Base-by-base conservation (phyloP, 2,329 filamentous ascomycete species). In the Hysterium pulicare region DNA sequence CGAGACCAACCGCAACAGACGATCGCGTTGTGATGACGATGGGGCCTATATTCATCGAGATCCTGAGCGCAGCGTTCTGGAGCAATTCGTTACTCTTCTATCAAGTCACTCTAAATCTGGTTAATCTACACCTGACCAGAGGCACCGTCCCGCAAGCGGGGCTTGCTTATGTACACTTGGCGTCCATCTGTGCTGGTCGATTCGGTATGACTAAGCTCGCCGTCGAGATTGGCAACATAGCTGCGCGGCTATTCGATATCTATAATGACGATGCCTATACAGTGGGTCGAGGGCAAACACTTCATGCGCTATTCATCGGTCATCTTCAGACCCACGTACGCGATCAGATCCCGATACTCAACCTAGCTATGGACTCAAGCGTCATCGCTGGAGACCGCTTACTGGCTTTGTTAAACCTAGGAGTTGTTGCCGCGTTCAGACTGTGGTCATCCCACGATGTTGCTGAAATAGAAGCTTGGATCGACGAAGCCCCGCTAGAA, bases 41-140 rank as follows among this genome's bases (percentile, higher is more conserved):
- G 2, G 86, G 84, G 3, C 82, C 84, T 5, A 80, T 90, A 3
- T 70, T 90, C 13, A 76, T 82, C 1, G 84, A 90, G 65, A 78
- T 86, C 10, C 73, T 84, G 7, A 81, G 78, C 49, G 80, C 84
- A 11, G 83, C 83, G 3, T 88, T 83, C 72, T 90, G 87, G 87
- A 82, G 77, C 31, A 81, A 90, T 53, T 73, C 73, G 16, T 65
- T 89, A 8, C 74, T 82, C n/a, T 89, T 87, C 58, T 90, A 88
- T 59, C 80, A 87, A 51, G 74, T 84, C 20, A 74, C 81, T 1
- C 68, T 90, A 11, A 74, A 82, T 46, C 80, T 90, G 70, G 69
- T 89, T 42, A 72, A 82, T 40, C 72, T 83, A 41, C 83, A 87
- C 57, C 68, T 90, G 5, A 71, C 74, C 2, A 70, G 71, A 9